These are phyloP conservation scores for Sarcomyxa edulis DNA, from an alignment of 768 basidiomycete species.

Conservation along the genomic window DNA sequence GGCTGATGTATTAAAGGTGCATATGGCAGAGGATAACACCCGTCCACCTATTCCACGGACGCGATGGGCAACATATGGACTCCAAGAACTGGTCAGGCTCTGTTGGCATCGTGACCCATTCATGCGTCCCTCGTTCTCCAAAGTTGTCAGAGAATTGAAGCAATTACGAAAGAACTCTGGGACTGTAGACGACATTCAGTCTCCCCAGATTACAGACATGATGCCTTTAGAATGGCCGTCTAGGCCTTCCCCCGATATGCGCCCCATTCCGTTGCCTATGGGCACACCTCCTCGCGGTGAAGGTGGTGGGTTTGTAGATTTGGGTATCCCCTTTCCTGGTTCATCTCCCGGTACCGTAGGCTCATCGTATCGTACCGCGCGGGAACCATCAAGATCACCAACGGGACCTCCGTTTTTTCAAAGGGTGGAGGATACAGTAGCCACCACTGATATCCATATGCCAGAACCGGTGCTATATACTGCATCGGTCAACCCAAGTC, in stretches of 20 bases:
- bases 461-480: conserved; percentile 36
- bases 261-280: conserved; percentile 23
- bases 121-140: conserved; percentile 47
- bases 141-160: conserved; percentile 41
- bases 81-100: conserved; percentile 38
- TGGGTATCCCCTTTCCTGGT: too few species aligned
- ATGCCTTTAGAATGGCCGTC: conserved; percentile 12
- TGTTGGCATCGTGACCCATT: conserved; percentile 57
- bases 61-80: conserved; percentile 23
- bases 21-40: conserved; percentile 36
- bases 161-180: conserved; percentile 36
- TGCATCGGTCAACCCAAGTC: conserved; percentile 22
- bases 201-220: conserved; percentile 22
- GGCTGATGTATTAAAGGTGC: not conserved
- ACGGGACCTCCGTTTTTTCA: too few species aligned
- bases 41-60: conserved; percentile 45
- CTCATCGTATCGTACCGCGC: too few species aligned
- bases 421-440: too few species aligned
- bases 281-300: conserved; percentile 13
- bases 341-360: too few species aligned
- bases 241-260: conserved; percentile 35
- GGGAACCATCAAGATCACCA: too few species aligned
- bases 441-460: too few species aligned
- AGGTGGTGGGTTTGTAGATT: not conserved
- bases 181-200: conserved; percentile 20